Evolutionary conservation across 2,329 filamentous ascomycete species (phyloP), one percentile per base, ranked within the genome.

Genomic region (Penicillium sp.): DNA sequence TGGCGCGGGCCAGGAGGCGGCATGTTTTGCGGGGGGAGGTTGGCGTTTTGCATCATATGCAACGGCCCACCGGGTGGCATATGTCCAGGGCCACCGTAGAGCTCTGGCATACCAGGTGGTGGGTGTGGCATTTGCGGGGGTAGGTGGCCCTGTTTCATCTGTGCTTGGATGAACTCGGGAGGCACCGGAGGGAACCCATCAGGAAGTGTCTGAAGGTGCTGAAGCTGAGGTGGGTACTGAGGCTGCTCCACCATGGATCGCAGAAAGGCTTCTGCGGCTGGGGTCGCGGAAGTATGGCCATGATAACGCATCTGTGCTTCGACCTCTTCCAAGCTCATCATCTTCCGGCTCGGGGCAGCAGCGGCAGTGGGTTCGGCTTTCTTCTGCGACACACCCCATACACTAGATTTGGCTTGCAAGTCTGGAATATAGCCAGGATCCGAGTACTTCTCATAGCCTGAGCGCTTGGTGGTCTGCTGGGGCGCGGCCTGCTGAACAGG

Each of bases 241-340:
- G 45, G 31, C 31, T 66, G 60, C 27, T 73, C 73, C 35, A 68
- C 61, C 53, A 70, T 61, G 15, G 63, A 64, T 31, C 67, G 69
- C 15, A 69, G 68, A 36, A 71, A 61, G 5, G 71, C 67, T 35
- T 71, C 63, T 7, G 70, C 62, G 29, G 68, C 66, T 31, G 68
- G 59, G 25, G 61, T 39, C 53, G 64, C 56, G 50, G 64, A 47
- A 57, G 70, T 62, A 15, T 66, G 68, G 53, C 85, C 78, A 65
- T 93, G 88, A 35, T 84, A 82, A 59, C 90, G 86, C 88, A 99
- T 93, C 63, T 91, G 88, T 53, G 93, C 93, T 78, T 99, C 94
- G 21, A 99, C 93, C 78, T 99, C 94, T 73, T 97, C 94, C 69
- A 99, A 76, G 68, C 91, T 97, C 89, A 99, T 88, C 78, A 97